phyloP scores from a whole-genome alignment of 2,329 filamentous ascomycete species.

The Cladophialophora chaetospira region DNA sequence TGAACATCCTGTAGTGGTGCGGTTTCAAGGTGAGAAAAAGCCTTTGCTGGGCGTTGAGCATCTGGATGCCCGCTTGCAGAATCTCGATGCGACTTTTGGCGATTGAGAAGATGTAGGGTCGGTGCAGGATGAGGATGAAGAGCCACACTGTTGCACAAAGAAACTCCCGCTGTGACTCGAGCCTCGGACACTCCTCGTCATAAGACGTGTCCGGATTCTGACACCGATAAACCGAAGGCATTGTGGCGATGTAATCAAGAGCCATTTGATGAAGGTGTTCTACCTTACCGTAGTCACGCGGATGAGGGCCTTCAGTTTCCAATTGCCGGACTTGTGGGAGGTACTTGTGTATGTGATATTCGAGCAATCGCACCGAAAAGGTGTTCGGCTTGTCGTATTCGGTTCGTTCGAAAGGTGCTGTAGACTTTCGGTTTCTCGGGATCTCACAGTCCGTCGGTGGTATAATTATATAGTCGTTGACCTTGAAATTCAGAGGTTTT shows the following conservation, averaged over 20 bases:
- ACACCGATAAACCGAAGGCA: conserved; percentile 10
- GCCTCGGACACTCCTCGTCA: conserved; percentile 9
- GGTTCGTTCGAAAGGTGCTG: conserved; percentile 3
- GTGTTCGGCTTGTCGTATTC: conserved; percentile 11
- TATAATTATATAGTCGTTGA: conserved; percentile 9
- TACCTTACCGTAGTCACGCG: conserved; percentile 15
- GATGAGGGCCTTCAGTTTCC: conserved; percentile 15
- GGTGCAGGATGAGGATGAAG: conserved; percentile 15
- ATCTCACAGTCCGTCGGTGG: conserved; percentile 17
- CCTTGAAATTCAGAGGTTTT: conserved; percentile 11
- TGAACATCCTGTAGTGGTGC: conserved; percentile 17
- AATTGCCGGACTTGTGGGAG: conserved; percentile 8
- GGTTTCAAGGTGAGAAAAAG: conserved; percentile 2
- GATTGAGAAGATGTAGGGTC: conserved; percentile 15
- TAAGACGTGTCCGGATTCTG: conserved; percentile 12
- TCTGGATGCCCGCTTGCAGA: conserved; percentile 9
- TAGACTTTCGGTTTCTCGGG: conserved; percentile 12
- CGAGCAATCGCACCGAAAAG: conserved; percentile 12
- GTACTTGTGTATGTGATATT: conserved; percentile 6
- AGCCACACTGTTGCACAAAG: conserved; percentile 14
- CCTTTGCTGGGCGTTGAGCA: conserved; percentile 13
- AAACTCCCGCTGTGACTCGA: conserved; percentile 13
- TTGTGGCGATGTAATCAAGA: conserved; percentile 8
- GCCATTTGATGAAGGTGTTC: conserved; percentile 13
- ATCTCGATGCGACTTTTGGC: conserved; percentile 11